Evolutionary conservation across 805 yeast species (phyloP).

Genomic region (Candida koratica): DNA sequence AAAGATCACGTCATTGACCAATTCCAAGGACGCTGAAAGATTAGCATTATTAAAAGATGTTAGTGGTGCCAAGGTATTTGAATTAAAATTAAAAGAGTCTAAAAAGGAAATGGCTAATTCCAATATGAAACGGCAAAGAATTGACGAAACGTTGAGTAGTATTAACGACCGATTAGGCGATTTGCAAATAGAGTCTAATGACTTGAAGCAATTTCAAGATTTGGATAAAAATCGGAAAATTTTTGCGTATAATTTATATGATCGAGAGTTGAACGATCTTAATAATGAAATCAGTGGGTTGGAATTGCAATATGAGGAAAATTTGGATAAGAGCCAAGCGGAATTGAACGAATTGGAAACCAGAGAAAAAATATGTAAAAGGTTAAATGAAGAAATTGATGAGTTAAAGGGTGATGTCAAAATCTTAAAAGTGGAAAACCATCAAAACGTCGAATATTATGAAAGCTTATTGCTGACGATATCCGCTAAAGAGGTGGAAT

Average conservation of each 20-base stretch:
- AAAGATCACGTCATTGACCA: constrained; percentile 78
- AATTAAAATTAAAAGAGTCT: constrained; percentile 73
- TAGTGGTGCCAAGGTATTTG: constrained; percentile 93
- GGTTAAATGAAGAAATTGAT: constrained; percentile 44
- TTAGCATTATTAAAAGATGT: constrained; percentile 79
- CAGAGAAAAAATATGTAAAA: constrained; percentile 51
- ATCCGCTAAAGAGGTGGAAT: constrained; percentile 47
- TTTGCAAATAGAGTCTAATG: constrained; percentile 75
- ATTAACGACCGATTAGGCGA: constrained; percentile 72
- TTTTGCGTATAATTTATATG: constrained; percentile 70
- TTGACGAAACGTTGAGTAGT: constrained; percentile 66
- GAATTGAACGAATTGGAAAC: constrained; percentile 55
- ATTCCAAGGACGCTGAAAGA: constrained; percentile 83
- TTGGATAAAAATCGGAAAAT: constrained; percentile 66
- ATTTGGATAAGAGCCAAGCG: constrained; percentile 49
- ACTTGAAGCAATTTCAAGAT: constrained; percentile 63
- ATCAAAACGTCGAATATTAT: constrained; percentile 48
- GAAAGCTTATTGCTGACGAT: constrained; percentile 46
- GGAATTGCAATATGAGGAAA: constrained; percentile 52
- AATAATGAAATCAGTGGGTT: constrained; percentile 56
- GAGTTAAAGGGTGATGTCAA: constrained; percentile 47
- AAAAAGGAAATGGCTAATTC: constrained; percentile 74
- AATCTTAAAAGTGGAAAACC: constrained; percentile 52
- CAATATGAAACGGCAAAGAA: constrained; percentile 62
- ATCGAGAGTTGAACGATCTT: constrained; percentile 66